Evolutionary conservation across 805 yeast genomes (phyloP).

Genomic region (Nakazawaea pomicola): DNA sequence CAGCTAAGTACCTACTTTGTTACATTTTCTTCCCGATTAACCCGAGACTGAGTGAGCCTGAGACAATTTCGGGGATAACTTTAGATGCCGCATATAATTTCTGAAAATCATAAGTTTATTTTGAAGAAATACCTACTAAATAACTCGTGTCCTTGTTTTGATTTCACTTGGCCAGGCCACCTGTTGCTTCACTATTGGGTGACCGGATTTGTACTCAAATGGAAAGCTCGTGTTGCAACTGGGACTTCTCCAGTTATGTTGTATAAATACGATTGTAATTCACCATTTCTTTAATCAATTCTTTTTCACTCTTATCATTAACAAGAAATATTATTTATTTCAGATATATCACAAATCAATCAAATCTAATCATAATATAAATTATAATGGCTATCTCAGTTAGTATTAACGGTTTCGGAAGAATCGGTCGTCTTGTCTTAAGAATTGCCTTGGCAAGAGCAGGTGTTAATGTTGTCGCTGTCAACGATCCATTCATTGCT

Average conservation of each 20-base stretch:
- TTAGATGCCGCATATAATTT: neutral
- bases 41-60: too few relatives aligned
- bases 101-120: neutral
- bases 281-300: too few relatives aligned
- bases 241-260: too few relatives aligned
- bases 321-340: too few relatives aligned
- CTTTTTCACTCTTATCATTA: too few relatives aligned
- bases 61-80: neutral
- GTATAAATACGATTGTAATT: too few relatives aligned
- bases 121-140: too few relatives aligned
- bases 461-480: conserved; percentile 56
- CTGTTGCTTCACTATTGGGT: neutral
- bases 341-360: neutral
- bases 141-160: too few relatives aligned
- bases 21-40: too few relatives aligned
- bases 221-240: neutral
- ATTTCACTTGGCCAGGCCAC: neutral
- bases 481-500: conserved; percentile 67
- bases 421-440: conserved; percentile 65
- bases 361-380: neutral
- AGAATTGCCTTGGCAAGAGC: conserved; percentile 55
- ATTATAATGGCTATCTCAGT: conserved; percentile 44
- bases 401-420: conserved; percentile 73
- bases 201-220: neutral
- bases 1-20: too few relatives aligned